These are phyloP conservation scores for Saturnispora serradocipensis DNA, from an alignment of 805 yeast genomes.

Conservation along the genomic window DNA sequence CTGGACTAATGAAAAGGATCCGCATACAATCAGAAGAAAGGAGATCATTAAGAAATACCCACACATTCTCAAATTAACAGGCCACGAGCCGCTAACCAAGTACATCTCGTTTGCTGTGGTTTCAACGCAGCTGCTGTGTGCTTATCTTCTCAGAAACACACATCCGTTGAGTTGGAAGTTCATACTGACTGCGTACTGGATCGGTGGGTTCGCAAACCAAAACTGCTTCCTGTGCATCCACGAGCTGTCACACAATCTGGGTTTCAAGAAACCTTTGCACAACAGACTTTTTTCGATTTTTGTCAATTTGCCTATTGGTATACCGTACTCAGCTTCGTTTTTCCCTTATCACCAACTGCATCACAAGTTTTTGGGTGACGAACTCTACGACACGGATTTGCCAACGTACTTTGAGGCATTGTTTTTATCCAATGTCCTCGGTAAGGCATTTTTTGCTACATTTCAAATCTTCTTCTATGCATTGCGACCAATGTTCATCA, in stretches of 20 bases:
- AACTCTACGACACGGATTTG: conserved; percentile 72
- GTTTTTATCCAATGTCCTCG: conserved; percentile 64
- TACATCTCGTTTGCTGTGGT: conserved; percentile 64
- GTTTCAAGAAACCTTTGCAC: conserved; percentile 67
- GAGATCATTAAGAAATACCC: conserved; percentile 69
- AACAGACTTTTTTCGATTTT: conserved; percentile 72
- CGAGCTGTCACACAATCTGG: conserved; percentile 77
- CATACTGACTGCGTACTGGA: conserved; percentile 54
- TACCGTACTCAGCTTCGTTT: conserved; percentile 83
- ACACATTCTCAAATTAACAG: conserved; percentile 68
- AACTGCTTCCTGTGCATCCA: conserved; percentile 82
- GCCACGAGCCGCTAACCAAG: conserved; percentile 81
- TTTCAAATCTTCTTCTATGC: conserved; percentile 88
- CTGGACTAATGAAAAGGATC: conserved; percentile 79
- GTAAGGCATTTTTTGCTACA: conserved; percentile 85
- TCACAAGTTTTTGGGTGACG: conserved; percentile 86
- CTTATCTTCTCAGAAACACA: conserved; percentile 51
- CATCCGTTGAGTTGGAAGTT: conserved; percentile 45
- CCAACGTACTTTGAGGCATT: conserved; percentile 77
- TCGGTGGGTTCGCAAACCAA: conserved; percentile 84
- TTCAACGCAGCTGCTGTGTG: conserved; percentile 52
- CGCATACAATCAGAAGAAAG: conserved; percentile 69
- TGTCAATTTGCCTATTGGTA: conserved; percentile 78
- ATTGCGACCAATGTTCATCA: conserved; percentile 78
- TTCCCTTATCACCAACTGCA: conserved; percentile 88